phyloP scores from a whole-genome alignment of 768 basidiomycete genomes.

The Myochromella boudieri region DNA sequence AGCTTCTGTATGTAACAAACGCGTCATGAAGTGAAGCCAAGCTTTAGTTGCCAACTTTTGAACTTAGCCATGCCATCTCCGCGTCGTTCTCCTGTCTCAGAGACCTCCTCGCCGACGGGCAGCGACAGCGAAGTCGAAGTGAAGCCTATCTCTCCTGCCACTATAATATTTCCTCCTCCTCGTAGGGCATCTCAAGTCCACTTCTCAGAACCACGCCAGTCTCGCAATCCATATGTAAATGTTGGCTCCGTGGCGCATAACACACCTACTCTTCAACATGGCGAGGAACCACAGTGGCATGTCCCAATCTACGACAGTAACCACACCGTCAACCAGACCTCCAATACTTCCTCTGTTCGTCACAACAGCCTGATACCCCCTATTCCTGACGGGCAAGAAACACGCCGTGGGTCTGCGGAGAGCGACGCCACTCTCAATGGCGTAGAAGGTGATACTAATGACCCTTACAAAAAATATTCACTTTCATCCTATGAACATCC shows the following conservation, averaged over 20 bases:
- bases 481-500: constrained; percentile 61
- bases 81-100: not conserved
- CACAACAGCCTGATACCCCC: constrained; percentile 17
- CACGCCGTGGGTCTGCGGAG: constrained; percentile 31
- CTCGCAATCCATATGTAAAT: constrained; percentile 7
- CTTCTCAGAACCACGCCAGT: not conserved
- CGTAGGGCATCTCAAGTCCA: constrained; percentile 1
- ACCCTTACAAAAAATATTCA: constrained; percentile 40
- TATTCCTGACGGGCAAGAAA: constrained; percentile 10
- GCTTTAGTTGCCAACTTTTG: not conserved
- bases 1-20: constrained; percentile 8
- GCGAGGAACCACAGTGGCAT: constrained; percentile 25
- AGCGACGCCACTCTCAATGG: constrained; percentile 37
- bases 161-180: constrained; percentile 4
- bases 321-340: constrained; percentile 14
- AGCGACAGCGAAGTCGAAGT: not conserved
- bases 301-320: constrained; percentile 25
- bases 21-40: constrained; percentile 5
- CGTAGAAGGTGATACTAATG: constrained; percentile 15
- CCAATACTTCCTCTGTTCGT: constrained; percentile 28
- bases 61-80: constrained; percentile 8
- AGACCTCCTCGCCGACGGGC: constrained; percentile 2
- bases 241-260: constrained; percentile 3
- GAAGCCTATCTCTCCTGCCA: not conserved
- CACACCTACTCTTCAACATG: constrained; percentile 14